These are phyloP conservation scores for Capillidium rhysosporum DNA, from an alignment of 371 early-diverging fungal genomes.

Conservation along the genomic window DNA sequence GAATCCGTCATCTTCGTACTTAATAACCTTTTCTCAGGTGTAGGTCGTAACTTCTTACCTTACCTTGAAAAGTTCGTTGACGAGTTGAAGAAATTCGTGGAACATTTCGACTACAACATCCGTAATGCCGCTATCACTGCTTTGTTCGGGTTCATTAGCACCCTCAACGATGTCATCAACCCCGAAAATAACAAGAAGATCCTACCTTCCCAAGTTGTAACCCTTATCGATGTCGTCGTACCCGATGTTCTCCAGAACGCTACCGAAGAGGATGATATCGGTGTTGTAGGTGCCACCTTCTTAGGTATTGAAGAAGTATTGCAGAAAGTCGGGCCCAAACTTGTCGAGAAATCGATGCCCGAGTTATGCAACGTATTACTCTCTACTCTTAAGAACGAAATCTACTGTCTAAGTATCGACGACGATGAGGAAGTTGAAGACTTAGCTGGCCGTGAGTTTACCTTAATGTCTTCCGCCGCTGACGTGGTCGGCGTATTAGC, in stretches of 20 bases:
- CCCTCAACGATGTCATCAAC: conserved; percentile 36
- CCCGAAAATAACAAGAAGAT: too few species aligned
- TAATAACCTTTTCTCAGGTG: conserved; percentile 66
- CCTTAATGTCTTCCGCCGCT: conserved; percentile 56
- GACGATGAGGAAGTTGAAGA: conserved; percentile 61
- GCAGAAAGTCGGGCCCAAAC: conserved; percentile 53
- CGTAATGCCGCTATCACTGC: too few species aligned
- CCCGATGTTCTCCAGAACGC: conserved; percentile 44
- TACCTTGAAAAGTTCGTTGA: conserved; percentile 23
- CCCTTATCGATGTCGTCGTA: conserved; percentile 41
- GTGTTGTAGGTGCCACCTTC: conserved; percentile 57
- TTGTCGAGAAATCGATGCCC: conserved; percentile 38
- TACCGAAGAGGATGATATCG: conserved; percentile 66
- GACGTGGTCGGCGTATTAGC: conserved; percentile 67
- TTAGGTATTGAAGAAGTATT: conserved; percentile 45
- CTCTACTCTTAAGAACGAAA: conserved; percentile 54
- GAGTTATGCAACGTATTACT: conserved; percentile 33
- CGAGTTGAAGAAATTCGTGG: too few species aligned
- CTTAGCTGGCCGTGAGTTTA: conserved; percentile 61
- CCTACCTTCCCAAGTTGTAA: conserved; percentile 48
- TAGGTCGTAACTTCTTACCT: conserved; percentile 54
- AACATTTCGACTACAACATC: too few species aligned
- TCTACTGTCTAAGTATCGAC: conserved; percentile 49
- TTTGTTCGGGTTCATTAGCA: conserved; percentile 30
- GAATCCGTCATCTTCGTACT: conserved; percentile 72